Conservation (phyloP, 2,329 filamentous ascomycete species). For the Teratosphaeria gauchensis region DNA sequence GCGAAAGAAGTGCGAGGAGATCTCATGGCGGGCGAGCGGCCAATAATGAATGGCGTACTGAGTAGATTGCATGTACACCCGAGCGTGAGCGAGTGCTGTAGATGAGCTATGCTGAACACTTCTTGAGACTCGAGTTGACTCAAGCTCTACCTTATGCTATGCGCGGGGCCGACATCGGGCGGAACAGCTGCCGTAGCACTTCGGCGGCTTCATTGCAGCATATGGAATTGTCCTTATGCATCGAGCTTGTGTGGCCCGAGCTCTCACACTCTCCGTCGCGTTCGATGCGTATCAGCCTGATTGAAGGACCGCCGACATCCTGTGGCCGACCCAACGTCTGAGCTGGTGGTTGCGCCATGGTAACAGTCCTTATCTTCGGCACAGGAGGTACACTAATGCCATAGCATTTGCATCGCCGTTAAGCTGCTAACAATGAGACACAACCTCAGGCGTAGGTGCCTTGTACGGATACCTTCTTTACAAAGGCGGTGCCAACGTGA, state of each 20-base stretch:
- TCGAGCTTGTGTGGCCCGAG: neutral
- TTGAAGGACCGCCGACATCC: neutral
- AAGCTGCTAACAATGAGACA: too few species aligned
- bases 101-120: too few species aligned
- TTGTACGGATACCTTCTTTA: conserved; percentile 33
- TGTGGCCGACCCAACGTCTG: too few species aligned
- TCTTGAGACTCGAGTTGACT: neutral
- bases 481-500: conserved; percentile 27
- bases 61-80: too few species aligned
- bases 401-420: too few species aligned
- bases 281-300: neutral
- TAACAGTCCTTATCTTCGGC: conserved; percentile 29
- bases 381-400: conserved; percentile 17
- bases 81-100: too few species aligned
- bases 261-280: neutral
- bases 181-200: too few species aligned
- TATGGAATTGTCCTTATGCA: neutral
- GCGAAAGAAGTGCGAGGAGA: neutral
- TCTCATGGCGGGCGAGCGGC: neutral
- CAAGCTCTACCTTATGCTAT: neutral
- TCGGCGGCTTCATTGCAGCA: too few species aligned
- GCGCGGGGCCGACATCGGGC: neutral
- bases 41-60: too few species aligned
- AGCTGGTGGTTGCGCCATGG: conserved; percentile 3
- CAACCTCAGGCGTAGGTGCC: conserved; percentile 25